Conservation (phyloP, 139 green algal species). For the Zygnema circumcarinatum region DNA sequence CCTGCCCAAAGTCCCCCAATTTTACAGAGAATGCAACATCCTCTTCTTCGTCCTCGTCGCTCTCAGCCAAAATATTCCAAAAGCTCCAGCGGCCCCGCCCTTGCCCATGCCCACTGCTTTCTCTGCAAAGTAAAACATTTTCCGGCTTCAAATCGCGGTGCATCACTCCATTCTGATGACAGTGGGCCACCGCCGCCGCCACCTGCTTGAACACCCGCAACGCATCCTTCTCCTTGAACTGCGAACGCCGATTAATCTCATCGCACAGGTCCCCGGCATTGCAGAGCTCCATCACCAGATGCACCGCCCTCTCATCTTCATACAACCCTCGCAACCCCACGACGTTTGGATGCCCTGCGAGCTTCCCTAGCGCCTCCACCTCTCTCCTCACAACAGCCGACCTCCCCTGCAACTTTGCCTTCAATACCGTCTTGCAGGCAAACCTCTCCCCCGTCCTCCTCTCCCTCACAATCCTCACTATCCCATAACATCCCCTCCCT, state of each 20-base stretch:
- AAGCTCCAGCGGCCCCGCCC: not conserved
- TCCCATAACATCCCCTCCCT: not conserved
- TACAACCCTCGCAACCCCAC: constrained; percentile 27
- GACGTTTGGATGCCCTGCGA: constrained; percentile 28
- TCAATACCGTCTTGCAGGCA: constrained; percentile 43
- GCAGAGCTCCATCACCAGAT: constrained; percentile 46
- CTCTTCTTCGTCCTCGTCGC: not conserved
- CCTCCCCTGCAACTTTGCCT: not conserved
- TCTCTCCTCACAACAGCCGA: constrained; percentile 12
- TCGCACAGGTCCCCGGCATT: constrained; percentile 30
- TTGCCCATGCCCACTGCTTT: not conserved
- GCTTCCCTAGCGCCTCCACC: not conserved
- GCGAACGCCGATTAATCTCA: constrained; percentile 18
- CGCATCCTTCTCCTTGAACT: constrained; percentile 4
- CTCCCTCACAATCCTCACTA: not conserved
- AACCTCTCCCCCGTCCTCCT: not conserved
- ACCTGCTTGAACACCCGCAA: constrained; percentile 15
- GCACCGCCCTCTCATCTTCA: constrained; percentile 26
- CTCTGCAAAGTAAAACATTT: constrained; percentile 51
- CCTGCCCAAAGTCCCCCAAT: constrained; percentile 59
- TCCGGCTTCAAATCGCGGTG: constrained; percentile 43
- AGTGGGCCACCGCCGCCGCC: constrained; percentile 25
- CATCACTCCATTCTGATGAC: constrained; percentile 25
- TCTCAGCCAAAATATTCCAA: not conserved
- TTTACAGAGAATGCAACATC: constrained; percentile 59